These are phyloP conservation scores for Schoenoplectus tabernaemontani DNA, from an alignment of 202 grass and related monocot species.

Conservation along the genomic window DNA sequence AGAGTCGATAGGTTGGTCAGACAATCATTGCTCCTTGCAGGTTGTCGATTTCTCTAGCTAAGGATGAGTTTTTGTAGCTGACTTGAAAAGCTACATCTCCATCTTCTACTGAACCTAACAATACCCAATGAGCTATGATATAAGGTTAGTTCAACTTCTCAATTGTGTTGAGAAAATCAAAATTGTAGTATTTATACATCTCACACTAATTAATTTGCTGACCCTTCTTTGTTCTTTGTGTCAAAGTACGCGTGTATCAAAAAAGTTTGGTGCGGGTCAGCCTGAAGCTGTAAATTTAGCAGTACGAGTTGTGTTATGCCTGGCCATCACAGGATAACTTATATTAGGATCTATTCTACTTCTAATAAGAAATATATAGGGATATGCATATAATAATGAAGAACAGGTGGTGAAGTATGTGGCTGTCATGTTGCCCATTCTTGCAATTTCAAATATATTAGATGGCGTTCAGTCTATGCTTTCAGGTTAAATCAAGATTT, in stretches of 20 bases:
- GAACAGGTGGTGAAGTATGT: constrained; percentile 54
- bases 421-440: constrained; percentile 41
- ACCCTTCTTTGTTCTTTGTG: not conserved
- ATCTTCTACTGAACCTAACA: no score
- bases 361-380: constrained; percentile 40
- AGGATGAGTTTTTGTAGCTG: no score
- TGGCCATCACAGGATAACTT: constrained; percentile 34
- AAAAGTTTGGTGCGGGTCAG: constrained; percentile 52
- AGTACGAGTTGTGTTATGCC: constrained; percentile 27
- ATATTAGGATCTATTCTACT: constrained; percentile 33
- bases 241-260: constrained; percentile 59
- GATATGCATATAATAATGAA: constrained; percentile 56
- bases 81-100: no score
- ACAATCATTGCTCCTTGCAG: no score
- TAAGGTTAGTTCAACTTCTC: constrained; percentile 18
- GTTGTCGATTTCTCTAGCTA: no score
- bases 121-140: no score
- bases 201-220: not conserved
- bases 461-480: constrained; percentile 64
- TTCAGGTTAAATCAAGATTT: constrained; percentile 38
- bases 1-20: no score
- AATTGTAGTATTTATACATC: not conserved
- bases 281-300: constrained; percentile 32
- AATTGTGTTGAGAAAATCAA: not conserved
- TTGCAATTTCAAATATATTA: constrained; percentile 42